Percentiles rank a stretch among this genome's conserved stretches.
Conservation (phyloP, 2,329 filamentous ascomycete genomes). For the Fusarium robinianum region DNA sequence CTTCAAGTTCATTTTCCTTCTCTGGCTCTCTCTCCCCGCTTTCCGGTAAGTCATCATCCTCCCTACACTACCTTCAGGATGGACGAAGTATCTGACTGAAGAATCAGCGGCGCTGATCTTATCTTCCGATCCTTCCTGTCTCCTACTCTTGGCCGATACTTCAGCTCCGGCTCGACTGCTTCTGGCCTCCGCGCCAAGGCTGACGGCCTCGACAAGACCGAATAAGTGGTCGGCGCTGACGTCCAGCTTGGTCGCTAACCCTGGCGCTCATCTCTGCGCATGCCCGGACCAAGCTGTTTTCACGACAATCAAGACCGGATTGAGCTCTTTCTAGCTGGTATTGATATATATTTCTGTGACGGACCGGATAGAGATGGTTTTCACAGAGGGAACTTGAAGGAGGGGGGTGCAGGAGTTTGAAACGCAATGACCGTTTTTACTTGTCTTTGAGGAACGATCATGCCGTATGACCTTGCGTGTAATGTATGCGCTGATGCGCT, state of each 20-base stretch:
- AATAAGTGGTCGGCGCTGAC: conserved; percentile 52
- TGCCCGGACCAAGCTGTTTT: conserved; percentile 31
- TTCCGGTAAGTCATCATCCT: conserved; percentile 70
- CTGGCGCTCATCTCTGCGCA: conserved; percentile 22
- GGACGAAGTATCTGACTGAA: conserved; percentile 22
- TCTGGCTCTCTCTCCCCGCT: conserved; percentile 96
- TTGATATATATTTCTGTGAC: conserved; percentile 13
- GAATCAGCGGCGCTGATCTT: conserved; percentile 82
- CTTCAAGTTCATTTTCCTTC: conserved; percentile 97
- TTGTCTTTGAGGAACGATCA: conserved; percentile 20
- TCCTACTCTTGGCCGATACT: conserved; percentile 92
- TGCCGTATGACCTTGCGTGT: conserved; percentile 29
- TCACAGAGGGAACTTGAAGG: conserved; percentile 10
- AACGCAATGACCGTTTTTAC: conserved; percentile 17
- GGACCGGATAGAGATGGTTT: conserved; percentile 15
- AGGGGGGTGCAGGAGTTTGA: conserved; percentile 22
- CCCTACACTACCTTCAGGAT: conserved; percentile 5
- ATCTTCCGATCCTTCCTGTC: conserved; percentile 96
- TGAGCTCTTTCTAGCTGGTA: conserved; percentile 14
- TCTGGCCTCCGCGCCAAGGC: conserved; percentile 88
- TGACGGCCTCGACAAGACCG: conserved; percentile 73
- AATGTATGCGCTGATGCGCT: conserved; percentile 29
- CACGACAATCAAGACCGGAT: conserved; percentile 24
- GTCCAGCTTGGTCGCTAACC: conserved; percentile 34
- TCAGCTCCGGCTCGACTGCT: conserved; percentile 74